Evolutionary conservation across 257 asterid genomes (phyloP), one percentile per base, ranked within the genome.

Genomic region (Salvia splendens): DNA sequence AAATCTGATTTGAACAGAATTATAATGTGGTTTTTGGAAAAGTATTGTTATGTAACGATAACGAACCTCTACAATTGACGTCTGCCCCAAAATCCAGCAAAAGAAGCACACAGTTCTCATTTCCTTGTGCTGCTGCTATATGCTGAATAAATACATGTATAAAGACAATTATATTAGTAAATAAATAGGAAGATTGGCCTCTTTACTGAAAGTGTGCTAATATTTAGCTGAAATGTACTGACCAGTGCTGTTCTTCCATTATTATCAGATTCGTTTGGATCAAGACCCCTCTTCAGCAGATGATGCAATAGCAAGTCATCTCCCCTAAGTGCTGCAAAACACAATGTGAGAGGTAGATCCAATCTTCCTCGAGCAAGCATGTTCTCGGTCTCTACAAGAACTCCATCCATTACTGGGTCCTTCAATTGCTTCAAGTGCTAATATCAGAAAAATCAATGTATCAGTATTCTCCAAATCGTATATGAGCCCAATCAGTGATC

Each of bases 281-380:
- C 97, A 12, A 90, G 67, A 59, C 97, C 97, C 67, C 99, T 84
- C 77, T 86, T 89, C 73, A 93, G 77, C 91, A 93, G 68, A 57
- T 88, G 96, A 67, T 85, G 89, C 84, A 93, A 64, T 64, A 93
- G 78, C 63, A 88, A 74, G 71, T 90, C 95, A n/a, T 93, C 97
- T 69, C 88, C 97, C 73, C 99, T 82, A 20, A 85, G 84, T 8
- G 97, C 85, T 12, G 99, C 99, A 52, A 93, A 93, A 67, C 95
- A 83, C 14, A 90, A 82, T 76, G 91, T 89, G 71, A 93, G 95
- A 17, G 20, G 20, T 38, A 93, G 76, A 69, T 93, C 99, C 94
- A 84, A 83, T 80, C 97, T 78, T 61, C 99, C 99, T 12, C 89
- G 84, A 20, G 97, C 96, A 45, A 93, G 78, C 99, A 93, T 93